phyloP scores from a whole-genome alignment of 139 green algal species.

The Picochlorum sp. region DNA sequence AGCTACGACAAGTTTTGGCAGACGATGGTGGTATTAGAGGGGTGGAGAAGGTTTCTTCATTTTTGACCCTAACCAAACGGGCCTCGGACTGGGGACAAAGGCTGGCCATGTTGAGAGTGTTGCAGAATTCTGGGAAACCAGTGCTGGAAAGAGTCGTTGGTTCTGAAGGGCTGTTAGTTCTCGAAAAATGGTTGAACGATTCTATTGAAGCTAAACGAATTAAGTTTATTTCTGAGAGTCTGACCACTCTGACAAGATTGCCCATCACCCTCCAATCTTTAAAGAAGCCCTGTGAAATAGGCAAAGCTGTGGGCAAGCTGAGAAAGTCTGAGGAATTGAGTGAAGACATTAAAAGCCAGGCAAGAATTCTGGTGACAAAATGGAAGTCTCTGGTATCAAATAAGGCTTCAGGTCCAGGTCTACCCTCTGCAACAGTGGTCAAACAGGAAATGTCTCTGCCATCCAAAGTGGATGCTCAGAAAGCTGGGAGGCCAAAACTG shows the following conservation, averaged over 20 bases:
- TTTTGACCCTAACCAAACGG: constrained; percentile 7
- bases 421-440: background rate
- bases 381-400: constrained; percentile 14
- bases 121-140: constrained; percentile 5
- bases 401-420: background rate
- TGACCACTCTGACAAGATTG: constrained; percentile 13
- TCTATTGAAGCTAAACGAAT: constrained; percentile 2
- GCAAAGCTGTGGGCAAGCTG: constrained; percentile 16
- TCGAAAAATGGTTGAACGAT: constrained; percentile 18
- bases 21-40: constrained; percentile 8
- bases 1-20: constrained; percentile 7
- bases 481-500: background rate
- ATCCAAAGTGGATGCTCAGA: background rate
- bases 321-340: constrained; percentile 9
- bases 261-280: constrained; percentile 17
- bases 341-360: background rate
- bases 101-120: constrained; percentile 8
- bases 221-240: background rate
- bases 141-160: constrained; percentile 7
- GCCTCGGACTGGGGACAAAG: constrained; percentile 11
- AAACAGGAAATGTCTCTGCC: background rate
- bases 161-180: background rate
- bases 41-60: background rate
- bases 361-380: constrained; percentile 14
- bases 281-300: constrained; percentile 15